These are phyloP conservation scores for Cerrena zonata DNA, from an alignment of 1,284 basidiomycete species.

Conservation along the genomic window DNA sequence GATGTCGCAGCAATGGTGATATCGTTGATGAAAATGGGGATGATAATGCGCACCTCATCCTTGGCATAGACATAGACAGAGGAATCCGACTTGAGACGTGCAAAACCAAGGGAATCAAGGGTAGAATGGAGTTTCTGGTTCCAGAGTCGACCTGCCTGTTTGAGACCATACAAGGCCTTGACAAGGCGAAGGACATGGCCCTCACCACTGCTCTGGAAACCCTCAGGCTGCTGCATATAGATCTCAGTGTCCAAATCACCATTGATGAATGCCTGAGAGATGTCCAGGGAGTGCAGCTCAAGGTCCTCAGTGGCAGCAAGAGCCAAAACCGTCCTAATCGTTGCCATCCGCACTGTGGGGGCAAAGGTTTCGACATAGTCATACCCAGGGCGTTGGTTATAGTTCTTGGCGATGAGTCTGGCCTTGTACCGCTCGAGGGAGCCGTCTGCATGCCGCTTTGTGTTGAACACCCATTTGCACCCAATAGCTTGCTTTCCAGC, in stretches of 20 bases:
- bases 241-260: slow-evolving; percentile 26
- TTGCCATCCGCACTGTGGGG: slow-evolving; percentile 34
- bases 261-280: slow-evolving; percentile 30
- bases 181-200: slow-evolving; percentile 15
- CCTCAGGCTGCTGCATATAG: slow-evolving; percentile 31
- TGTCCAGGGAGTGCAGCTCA: slow-evolving; percentile 24
- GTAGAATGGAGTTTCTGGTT: slow-evolving; percentile 22
- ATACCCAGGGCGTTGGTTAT: slow-evolving; percentile 32
- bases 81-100: slow-evolving; percentile 2
- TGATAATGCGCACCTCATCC: slow-evolving; percentile 11
- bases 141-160: slow-evolving; percentile 33
- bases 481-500: slow-evolving; percentile 18
- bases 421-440: slow-evolving; percentile 30
- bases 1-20: slow-evolving; percentile 12
- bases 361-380: slow-evolving; percentile 40
- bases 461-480: slow-evolving; percentile 25
- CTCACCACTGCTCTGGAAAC: slow-evolving; percentile 14
- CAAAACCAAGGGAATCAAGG: slow-evolving; percentile 14
- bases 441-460: slow-evolving; percentile 28
- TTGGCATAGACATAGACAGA: slow-evolving; percentile 3
- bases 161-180: slow-evolving; percentile 32
- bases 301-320: slow-evolving; percentile 32
- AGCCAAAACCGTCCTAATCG: slow-evolving; percentile 31
- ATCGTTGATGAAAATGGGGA: slow-evolving; percentile 24
- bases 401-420: slow-evolving; percentile 34